Base-by-base conservation (phyloP, 495 filamentous ascomycete species). In the Penicillium lividum region DNA sequence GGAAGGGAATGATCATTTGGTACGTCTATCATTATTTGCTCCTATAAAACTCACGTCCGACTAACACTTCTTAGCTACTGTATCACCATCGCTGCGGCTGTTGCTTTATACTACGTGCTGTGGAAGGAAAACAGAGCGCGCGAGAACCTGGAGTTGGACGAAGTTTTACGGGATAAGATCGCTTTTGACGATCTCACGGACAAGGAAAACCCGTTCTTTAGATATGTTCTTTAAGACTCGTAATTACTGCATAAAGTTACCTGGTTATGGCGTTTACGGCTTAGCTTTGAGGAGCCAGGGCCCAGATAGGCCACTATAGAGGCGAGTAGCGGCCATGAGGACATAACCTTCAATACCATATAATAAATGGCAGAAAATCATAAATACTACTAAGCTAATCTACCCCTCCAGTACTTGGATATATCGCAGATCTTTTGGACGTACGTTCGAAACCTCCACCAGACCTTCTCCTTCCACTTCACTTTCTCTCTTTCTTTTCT, bases 131-230 rank as follows among this genome's bases (percentile, higher is more conserved):
- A 90, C 63, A 74, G 68, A 54, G 71, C 75, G 42, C 71, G 81
- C 15, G 75, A 71, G 7, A 38, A 55, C 3, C 33, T 83, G 40
- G 72, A 78, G 0, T 63, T 85, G 25, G 81, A 88, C 63, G 86
- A 90, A 55, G 64, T 72, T 9, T 84, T 86, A 58, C 73, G 83
- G 60, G 86, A 87, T 58, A 82, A 82, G 60, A 64, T 86, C 33
- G 88, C 87, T 0, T 91, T 91, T 42, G 74, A 81, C 56, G 89
- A 91, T 70, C 73, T 92, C 59, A 92, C 90, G 3, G 90, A 92
- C 64, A 84, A 81, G 69, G 77, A 92, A 70, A 92, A 92, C 62
- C 80, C 82, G 3, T 88, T 87, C 61, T 93, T 92, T 63, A 73
- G 81, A 68, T 92, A 91, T 61, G 84, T 86, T 5, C 71, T 88